Conservation (phyloP, 2,329 filamentous ascomycete genomes). For the Pseudocercospora musae region DNA sequence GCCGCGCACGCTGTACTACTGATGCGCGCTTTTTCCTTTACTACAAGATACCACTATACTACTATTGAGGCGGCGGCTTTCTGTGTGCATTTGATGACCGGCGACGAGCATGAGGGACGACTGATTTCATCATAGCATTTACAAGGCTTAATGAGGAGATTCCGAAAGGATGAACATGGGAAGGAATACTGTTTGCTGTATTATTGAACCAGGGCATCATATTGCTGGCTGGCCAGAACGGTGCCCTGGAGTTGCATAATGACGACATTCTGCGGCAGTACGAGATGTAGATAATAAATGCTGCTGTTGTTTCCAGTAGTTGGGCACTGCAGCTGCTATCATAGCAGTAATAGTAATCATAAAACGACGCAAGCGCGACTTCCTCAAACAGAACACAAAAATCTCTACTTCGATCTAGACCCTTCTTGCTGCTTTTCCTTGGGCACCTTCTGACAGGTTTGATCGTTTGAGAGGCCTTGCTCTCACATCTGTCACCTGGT, state of each 20-base stretch:
- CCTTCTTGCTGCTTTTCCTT: not conserved
- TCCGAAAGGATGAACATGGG: not conserved
- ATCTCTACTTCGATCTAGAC: not conserved
- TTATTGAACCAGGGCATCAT: not conserved
- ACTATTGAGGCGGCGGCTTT: not conserved
- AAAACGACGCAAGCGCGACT: not conserved
- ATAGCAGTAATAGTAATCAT: too few species aligned
- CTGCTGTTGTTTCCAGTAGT: conserved; percentile 3
- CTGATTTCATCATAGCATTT: conserved; percentile 11
- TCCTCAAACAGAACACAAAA: too few species aligned
- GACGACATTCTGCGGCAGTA: conserved; percentile 12
- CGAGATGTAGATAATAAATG: conserved; percentile 22
- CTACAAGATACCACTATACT: conserved; percentile 13
- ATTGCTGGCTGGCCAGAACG: conserved; percentile 9
- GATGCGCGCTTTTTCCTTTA: conserved; percentile 6
- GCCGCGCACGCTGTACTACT: conserved; percentile 5
- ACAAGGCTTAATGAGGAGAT: not conserved
- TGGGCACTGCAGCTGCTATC: not conserved
- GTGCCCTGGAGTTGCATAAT: conserved; percentile 5
- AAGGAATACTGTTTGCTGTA: conserved; percentile 2
- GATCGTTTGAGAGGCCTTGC: not conserved
- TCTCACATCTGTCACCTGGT: not conserved
- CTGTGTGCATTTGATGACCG: conserved; percentile 11
- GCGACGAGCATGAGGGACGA: conserved; percentile 14
- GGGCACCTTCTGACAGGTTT: not conserved